Conservation (phyloP, 1,284 basidiomycete genomes). For the Rhizoctonia solani region DNA sequence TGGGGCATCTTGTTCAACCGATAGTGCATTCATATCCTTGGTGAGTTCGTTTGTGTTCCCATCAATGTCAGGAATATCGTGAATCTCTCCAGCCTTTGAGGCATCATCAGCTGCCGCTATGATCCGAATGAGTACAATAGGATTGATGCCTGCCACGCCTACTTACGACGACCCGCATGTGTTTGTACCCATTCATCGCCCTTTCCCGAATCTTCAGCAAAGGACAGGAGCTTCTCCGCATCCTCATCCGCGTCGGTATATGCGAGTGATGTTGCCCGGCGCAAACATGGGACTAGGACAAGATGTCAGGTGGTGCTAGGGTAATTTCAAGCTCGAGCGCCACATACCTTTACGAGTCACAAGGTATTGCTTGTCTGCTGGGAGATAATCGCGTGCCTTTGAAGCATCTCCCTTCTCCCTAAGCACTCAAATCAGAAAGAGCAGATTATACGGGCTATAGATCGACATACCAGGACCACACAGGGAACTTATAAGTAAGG, state of each 20-base stretch:
- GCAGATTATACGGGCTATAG: constrained; percentile 28
- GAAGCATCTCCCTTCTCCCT: constrained; percentile 90
- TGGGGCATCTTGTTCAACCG: constrained; percentile 59
- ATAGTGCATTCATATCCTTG: constrained; percentile 49
- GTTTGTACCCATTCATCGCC: constrained; percentile 86
- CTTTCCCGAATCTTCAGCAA: constrained; percentile 59
- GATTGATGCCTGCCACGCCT: constrained; percentile 27
- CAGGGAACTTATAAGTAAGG: constrained; percentile 92
- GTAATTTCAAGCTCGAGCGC: background rate
- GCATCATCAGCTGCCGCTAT: constrained; percentile 50
- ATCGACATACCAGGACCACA: constrained; percentile 84
- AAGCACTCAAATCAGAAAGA: constrained; percentile 13
- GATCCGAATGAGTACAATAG: background rate
- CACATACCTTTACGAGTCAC: constrained; percentile 75
- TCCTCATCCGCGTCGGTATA: constrained; percentile 96
- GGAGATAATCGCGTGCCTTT: constrained; percentile 89
- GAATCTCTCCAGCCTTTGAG: constrained; percentile 63
- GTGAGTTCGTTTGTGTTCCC: constrained; percentile 50
- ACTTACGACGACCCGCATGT: constrained; percentile 68
- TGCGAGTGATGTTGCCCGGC: constrained; percentile 86
- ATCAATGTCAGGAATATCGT: constrained; percentile 82
- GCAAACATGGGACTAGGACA: constrained; percentile 78
- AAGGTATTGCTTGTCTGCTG: constrained; percentile 94
- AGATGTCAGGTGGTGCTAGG: constrained; percentile 6
- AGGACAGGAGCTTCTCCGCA: constrained; percentile 83